These are phyloP conservation scores for Diddensiella santjacobensis DNA, from an alignment of 805 yeast species.

Conservation along the genomic window DNA sequence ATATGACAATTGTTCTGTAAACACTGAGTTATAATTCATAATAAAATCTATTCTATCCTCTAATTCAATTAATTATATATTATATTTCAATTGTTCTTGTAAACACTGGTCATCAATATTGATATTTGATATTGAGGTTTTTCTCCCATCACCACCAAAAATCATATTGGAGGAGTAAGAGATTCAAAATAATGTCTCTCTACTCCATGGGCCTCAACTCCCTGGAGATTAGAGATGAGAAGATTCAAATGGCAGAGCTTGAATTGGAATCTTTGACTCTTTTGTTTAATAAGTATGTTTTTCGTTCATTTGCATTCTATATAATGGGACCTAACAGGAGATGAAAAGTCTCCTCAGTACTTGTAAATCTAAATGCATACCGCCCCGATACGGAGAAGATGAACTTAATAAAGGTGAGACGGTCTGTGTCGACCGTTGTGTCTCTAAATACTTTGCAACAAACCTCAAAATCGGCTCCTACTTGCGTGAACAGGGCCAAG, in stretches of 20 bases:
- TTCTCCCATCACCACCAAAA: neutral
- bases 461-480: constrained; percentile 41
- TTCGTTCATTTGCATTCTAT: neutral
- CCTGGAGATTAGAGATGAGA: constrained; percentile 31
- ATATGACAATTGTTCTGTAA: too few relatives aligned
- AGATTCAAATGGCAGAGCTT: constrained; percentile 32
- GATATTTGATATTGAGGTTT: too few relatives aligned
- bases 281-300: constrained; percentile 29
- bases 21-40: too few relatives aligned
- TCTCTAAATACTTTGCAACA: constrained; percentile 72
- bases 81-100: too few relatives aligned
- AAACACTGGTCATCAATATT: too few relatives aligned
- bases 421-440: constrained; percentile 83
- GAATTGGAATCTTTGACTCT: constrained; percentile 32
- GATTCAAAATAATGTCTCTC: too few relatives aligned
- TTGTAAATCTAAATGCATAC: constrained; percentile 76
- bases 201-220: constrained; percentile 30
- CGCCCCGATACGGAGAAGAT: constrained; percentile 78
- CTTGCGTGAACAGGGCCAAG: constrained; percentile 21
- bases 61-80: too few relatives aligned
- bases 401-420: constrained; percentile 83
- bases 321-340: neutral
- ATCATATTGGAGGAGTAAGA: too few relatives aligned
- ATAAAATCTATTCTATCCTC: too few relatives aligned
- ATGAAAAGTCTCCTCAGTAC: constrained; percentile 47